phyloP scores from a whole-genome alignment of 495 filamentous ascomycete species.

The Apiosordaria backusii region DNA sequence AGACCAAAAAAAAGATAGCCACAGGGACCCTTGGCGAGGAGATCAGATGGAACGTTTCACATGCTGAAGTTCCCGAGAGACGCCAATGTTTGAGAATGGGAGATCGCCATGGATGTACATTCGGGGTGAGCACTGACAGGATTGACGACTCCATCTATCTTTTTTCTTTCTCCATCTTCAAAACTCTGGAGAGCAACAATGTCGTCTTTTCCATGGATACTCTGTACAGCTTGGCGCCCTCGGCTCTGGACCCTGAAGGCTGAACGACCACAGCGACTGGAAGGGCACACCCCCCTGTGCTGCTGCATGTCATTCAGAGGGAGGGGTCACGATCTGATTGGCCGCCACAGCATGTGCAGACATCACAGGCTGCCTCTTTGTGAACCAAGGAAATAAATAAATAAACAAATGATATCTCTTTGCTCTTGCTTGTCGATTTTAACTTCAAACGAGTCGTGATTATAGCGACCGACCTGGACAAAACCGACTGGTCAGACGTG shows the following conservation, averaged over 20 bases:
- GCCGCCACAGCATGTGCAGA: not conserved
- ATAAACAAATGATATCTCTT: not conserved
- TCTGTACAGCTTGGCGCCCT: not conserved
- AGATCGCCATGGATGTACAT: constrained; percentile 2
- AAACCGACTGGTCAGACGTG: not conserved
- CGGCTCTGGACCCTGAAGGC: not conserved
- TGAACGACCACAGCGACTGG: no score
- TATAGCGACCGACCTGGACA: not conserved
- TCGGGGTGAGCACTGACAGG: not conserved
- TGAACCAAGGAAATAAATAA: not conserved
- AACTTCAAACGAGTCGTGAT: not conserved
- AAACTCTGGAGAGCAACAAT: not conserved
- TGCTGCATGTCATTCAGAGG: not conserved
- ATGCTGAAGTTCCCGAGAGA: not conserved
- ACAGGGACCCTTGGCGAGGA: not conserved
- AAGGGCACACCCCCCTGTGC: not conserved
- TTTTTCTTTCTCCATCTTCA: not conserved
- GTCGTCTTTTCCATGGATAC: not conserved
- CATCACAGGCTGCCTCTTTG: not conserved
- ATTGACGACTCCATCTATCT: not conserved
- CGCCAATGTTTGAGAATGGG: constrained; percentile 8
- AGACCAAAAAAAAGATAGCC: not conserved
- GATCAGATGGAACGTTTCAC: not conserved
- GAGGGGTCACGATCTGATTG: not conserved
- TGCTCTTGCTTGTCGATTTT: not conserved